Base-by-base conservation (phyloP, 805 yeast species). In the Wickerhamomyces chaumierensis region DNA sequence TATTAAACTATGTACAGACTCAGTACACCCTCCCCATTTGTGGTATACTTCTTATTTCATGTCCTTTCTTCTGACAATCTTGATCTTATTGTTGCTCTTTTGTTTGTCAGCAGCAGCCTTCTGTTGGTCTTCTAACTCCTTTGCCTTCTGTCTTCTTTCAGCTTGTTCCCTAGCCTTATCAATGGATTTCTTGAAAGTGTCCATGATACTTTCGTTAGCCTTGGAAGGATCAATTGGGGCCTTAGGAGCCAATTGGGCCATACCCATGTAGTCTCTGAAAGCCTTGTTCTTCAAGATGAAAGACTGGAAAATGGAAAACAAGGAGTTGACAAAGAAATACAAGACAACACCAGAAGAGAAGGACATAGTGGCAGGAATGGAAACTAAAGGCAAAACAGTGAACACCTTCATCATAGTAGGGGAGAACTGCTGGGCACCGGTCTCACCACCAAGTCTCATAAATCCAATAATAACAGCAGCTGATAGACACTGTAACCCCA, bases 391-490 rank as follows among this genome's bases (percentile, higher is more conserved):
- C 50, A 86, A 59, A 33, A 71, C 66, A 31, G 80, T 75, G 65
- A 90, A 72, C 18, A 81, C 57, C 51, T 77, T 80, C 61, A 74
- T 75, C 75, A 79, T 69, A 33, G 69, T 69, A 1, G 85, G 81
- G 43, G 73, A 65, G 61, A 81, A 67, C 38, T 68, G 70, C 38
- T 71, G 75, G 28, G 83, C 79, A 37, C 95, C 96, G 12, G 92
- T 81, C 57, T 90, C 96, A 48, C 96, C 96, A 43, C 96, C 97
- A 34, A 78, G 63, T 56, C 77, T 75, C 58, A 90, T 77, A 49
- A 90, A 80, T 1, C 75, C 68, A 39, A 83, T 72, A 43, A 87
- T 82, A 19, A 81, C 69, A 19, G 75, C 69, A 11, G 96, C 95
- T 14, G 97, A 78, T 33, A 86, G 61, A 34, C 81, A 60, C 55